Evolutionary conservation across 2,329 filamentous ascomycete genomes (phyloP).

Genomic region (Colletotrichum spaethianum): DNA sequence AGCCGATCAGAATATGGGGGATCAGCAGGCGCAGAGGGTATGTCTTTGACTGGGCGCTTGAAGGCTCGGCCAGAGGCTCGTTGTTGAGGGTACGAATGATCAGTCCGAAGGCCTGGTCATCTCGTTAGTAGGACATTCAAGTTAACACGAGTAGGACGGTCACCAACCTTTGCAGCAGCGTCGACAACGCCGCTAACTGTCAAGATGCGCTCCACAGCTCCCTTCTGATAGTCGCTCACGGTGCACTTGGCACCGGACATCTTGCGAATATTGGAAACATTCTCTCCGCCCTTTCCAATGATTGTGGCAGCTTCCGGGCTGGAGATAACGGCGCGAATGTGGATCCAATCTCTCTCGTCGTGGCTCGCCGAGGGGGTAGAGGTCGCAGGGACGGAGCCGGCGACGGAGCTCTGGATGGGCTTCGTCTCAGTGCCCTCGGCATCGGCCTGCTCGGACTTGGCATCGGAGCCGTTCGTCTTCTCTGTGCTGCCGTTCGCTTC

Average conservation of each 20-base stretch:
- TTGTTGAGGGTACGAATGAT: conserved; percentile 99
- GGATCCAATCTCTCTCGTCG: conserved; percentile 96
- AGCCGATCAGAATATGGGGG: conserved; percentile 96
- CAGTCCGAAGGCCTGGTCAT: conserved; percentile 86
- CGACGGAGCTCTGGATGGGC: conserved; percentile 56
- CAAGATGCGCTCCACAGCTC: conserved; percentile 96
- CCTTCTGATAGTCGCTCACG: conserved; percentile 97
- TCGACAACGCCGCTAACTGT: conserved; percentile 98
- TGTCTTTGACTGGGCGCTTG: conserved; percentile 94
- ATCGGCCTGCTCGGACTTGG: conserved; percentile 75
- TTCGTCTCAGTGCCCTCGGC: conserved; percentile 66
- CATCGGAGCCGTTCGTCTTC: conserved; percentile 65
- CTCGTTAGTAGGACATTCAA: conserved; percentile 9
- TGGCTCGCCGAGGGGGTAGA: conserved; percentile 69
- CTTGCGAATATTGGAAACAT: conserved; percentile 95
- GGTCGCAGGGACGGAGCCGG: conserved; percentile 53
- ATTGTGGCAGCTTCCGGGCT: conserved; percentile 97
- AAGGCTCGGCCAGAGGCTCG: conserved; percentile 89
- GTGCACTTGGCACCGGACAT: conserved; percentile 98
- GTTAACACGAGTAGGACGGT: neutral
- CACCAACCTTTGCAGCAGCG: conserved; percentile 89
- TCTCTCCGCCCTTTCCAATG: conserved; percentile 98
- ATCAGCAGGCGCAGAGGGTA: conserved; percentile 96
- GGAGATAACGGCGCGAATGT: conserved; percentile 96
- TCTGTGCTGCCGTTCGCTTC: conserved; percentile 66